Evolutionary conservation across 305 asterid species (phyloP).

Genomic region (Fraxinus nigra): DNA sequence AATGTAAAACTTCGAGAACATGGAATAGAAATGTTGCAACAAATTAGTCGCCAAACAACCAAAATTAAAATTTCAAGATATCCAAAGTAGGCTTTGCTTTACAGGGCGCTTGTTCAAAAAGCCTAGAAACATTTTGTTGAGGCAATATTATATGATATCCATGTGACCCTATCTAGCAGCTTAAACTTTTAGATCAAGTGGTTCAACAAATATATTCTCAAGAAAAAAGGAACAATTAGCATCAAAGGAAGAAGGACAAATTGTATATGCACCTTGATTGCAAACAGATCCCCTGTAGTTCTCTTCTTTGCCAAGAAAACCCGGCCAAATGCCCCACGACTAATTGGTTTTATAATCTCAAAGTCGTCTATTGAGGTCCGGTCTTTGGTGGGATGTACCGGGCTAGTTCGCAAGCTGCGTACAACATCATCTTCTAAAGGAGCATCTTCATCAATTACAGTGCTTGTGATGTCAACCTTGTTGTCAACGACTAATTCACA

Average conservation of each 20-base stretch:
- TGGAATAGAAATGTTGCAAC: neutral
- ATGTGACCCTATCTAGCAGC: neutral
- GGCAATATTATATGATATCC: neutral
- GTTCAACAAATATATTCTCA: constrained; percentile 4
- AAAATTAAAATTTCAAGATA: neutral
- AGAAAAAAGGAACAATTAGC: neutral
- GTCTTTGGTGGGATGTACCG: constrained; percentile 79
- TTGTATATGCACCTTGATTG: constrained; percentile 70
- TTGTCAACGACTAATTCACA: constrained; percentile 95
- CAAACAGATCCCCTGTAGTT: constrained; percentile 94
- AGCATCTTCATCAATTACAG: constrained; percentile 96
- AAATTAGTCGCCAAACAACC: neutral
- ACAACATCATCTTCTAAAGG: constrained; percentile 97
- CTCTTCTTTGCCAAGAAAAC: constrained; percentile 97
- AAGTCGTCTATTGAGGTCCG: constrained; percentile 98
- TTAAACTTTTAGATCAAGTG: neutral
- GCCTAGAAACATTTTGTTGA: neutral
- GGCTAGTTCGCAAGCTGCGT: constrained; percentile 96
- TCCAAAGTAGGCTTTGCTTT: neutral
- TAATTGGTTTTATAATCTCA: constrained; percentile 96
- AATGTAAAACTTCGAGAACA: neutral
- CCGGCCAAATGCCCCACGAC: constrained; percentile 99
- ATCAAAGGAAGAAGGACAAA: constrained; percentile 8
- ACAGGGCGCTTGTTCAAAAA: neutral
- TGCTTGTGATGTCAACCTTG: constrained; percentile 84